These are phyloP conservation scores for Epichloe baconii DNA, from an alignment of 2,329 filamentous ascomycete genomes.

Conservation along the genomic window DNA sequence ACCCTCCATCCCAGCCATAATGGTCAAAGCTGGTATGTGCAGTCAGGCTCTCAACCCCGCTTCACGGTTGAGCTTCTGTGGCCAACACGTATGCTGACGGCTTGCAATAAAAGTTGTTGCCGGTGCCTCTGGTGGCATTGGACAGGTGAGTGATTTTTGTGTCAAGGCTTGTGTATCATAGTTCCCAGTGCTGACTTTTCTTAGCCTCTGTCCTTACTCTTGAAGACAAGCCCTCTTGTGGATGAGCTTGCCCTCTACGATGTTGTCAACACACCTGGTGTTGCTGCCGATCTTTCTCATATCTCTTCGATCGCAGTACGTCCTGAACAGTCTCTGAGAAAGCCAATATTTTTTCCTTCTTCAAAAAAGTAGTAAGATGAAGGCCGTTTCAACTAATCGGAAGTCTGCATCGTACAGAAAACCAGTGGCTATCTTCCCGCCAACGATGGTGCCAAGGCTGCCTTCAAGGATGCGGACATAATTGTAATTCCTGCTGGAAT, in stretches of 20 bases:
- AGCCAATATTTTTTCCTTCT: not conserved
- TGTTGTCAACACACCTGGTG: conserved; percentile 97
- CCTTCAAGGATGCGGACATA: conserved; percentile 86
- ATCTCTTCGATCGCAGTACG: conserved; percentile 78
- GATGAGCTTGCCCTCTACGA: conserved; percentile 95
- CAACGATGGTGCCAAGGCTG: conserved; percentile 72
- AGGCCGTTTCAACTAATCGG: not conserved
- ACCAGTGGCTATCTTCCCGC: conserved; percentile 78
- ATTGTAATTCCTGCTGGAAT: conserved; percentile 97
- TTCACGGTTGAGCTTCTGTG: conserved; percentile 3
- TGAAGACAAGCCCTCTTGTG: conserved; percentile 80
- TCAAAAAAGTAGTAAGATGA: not conserved
- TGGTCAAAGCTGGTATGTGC: conserved; percentile 49
- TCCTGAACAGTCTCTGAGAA: conserved; percentile 3
- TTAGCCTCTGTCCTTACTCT: conserved; percentile 87
- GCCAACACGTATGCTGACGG: conserved; percentile 7
- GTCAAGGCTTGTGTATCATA: not conserved
- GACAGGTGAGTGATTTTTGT: conserved; percentile 52
- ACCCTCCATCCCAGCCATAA: conserved; percentile 18
- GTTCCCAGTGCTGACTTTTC: conserved; percentile 10
- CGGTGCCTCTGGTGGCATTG: conserved; percentile 96
- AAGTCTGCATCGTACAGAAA: conserved; percentile 41
- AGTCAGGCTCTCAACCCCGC: conserved; percentile 14
- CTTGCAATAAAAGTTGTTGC: conserved; percentile 53
- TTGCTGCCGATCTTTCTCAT: conserved; percentile 91